Base-by-base conservation (phyloP, 75 land plant genomes). In the Sequoia sempervirens region DNA sequence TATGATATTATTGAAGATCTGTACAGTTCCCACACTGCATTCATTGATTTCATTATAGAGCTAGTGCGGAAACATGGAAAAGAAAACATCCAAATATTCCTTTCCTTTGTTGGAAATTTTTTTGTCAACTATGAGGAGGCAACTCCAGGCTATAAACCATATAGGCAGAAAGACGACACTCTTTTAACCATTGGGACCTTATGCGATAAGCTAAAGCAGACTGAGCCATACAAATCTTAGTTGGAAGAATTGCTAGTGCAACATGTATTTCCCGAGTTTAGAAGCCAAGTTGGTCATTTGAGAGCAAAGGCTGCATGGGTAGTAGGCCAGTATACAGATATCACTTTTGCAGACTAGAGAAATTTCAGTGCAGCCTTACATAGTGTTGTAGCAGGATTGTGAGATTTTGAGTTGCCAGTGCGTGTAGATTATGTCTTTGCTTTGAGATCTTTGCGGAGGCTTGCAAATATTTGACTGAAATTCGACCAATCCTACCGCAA, bases 231-330 rank as follows among this genome's bases (percentile, higher is more conserved):
- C 84, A 96, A 96, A 78, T 94, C 98, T 78, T 93, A 96, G 83
- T 91, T 97, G 80, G 99, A 97, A 87, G 89, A 84, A 58, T 96
- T 97, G 99, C 87, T 97, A 80, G 96, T 97, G 58, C 96, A 96
- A 75, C 96, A 97, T 91, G 99, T 97, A 20, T 96, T 92, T 80
- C 98, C 99, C 37, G 99, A 97, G 84, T 97, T 97, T 85, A 88
- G 86, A 80, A 96, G 99, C 83, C 96, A 92, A 54, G 90, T 87
- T 85, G 99, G 99, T 47, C 98, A 97, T 84, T 93, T 97, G 30
- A 91, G 99, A 88, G 99, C 99, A 45, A 97, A 97, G 96, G 99
- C 99, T 40, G 98, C 98, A 84, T 97, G 99, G 99, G 99, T 97
- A 79, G 93, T 98, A 17, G 99, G 99, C 43, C 99, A 97, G 76